phyloP scores from a whole-genome alignment of 331 rosid species.

The Malus hybrid region DNA sequence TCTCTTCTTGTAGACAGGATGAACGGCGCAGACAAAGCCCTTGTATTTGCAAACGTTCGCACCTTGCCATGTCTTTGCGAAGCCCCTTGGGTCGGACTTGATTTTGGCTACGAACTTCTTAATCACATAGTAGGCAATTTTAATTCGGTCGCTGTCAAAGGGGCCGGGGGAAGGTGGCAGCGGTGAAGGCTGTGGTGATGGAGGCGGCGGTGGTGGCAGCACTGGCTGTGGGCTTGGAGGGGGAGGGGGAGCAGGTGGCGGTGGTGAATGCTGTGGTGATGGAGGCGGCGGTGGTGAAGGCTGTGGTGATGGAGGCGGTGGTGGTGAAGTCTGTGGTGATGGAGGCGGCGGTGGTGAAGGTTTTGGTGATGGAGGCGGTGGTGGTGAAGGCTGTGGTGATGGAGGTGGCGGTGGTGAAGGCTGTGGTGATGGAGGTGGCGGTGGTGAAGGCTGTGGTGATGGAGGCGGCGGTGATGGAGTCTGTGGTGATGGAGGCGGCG shows the following conservation, averaged over 20 bases:
- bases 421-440: neutral
- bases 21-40: conserved; percentile 18
- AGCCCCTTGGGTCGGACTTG: conserved; percentile 1
- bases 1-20: rapidly evolving
- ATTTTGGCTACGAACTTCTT: neutral
- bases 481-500: no score
- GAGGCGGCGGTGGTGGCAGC: no score
- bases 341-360: neutral
- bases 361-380: no score
- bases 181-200: no score
- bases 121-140: conserved; percentile 14
- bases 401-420: neutral
- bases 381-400: no score
- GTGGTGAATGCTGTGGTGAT: no score
- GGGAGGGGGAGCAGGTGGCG: no score
- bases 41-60: neutral
- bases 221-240: no score
- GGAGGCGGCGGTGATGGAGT: neutral
- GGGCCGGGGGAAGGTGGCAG: neutral
- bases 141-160: conserved; percentile 4
- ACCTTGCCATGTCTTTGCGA: conserved; percentile 17
- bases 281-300: no score
- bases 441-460: neutral
- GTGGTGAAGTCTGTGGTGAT: neutral
- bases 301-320: rapidly evolving